Base-by-base conservation (phyloP, 2,329 filamentous ascomycete species). In the Lecanosticta acicola region DNA sequence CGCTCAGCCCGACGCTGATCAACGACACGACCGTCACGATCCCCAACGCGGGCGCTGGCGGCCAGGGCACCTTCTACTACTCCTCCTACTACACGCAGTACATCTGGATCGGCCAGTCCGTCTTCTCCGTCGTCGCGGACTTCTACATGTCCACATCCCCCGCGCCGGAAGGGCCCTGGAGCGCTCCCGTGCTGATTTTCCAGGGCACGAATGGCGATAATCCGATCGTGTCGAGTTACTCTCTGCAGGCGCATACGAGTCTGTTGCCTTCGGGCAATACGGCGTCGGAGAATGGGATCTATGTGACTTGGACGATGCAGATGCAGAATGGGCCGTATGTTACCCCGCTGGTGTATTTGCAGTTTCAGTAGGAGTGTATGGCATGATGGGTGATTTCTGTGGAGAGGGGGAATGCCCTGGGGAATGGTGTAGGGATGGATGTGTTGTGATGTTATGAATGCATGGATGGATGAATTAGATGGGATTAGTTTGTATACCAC, bases 21-120 rank as follows among this genome's bases (percentile, higher is more conserved):
- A 45, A 45, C 41, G 42, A 46, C 32, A 46, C 51, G 3, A 21
- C 46, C 3, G 20, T 41, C 17, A 20, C n/a, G 11, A 16, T 42
- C 32, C 40, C 55, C 29, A 63, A 63, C 45, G 59, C 53, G 10
- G 55, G 58, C 16, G 58, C 59, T 9, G 59, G 58, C 9, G 58
- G 57, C 14, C 60, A 64, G 37, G 59, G 60, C n/a, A 63, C 58
- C 1, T 63, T 56, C 46, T 65, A 63, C 49, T 62, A 59, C 48
- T 60, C 55, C 21, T 42, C 50, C 10, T 48, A 53, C 32, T 63
- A 57, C 50, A 14, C 52, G 3, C 53, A 57, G 0, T 63, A 56
- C 51, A 53, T 65, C 32, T 65, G 59, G 62, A 60, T 66, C 33
- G 63, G 62, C 1, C 54, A 59, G 16, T 35, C 32, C 13, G 44